phyloP scores from a whole-genome alignment of 2,329 filamentous ascomycete genomes.

The Mycosphaerelloides madeirae region DNA sequence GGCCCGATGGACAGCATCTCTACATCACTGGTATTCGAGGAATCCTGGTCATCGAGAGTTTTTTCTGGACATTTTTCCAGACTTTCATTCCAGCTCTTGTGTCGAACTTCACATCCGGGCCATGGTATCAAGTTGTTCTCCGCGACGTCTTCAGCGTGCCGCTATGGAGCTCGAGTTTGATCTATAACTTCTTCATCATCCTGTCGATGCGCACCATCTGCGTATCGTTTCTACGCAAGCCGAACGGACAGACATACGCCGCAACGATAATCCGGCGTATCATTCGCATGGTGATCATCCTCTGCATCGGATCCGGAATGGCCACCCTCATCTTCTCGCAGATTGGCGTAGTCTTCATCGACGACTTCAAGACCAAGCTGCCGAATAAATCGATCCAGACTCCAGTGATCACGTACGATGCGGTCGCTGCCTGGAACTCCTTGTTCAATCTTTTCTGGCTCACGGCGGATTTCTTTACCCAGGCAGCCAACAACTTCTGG shows the following conservation, averaged over 20 bases:
- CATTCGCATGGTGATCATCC: slow-evolving; percentile 40
- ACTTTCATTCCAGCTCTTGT: slow-evolving; percentile 43
- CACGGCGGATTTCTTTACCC: slow-evolving; percentile 34
- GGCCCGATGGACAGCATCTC: slow-evolving; percentile 14
- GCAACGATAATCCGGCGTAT: slow-evolving; percentile 40
- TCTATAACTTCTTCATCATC: slow-evolving; percentile 45
- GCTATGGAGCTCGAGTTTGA: slow-evolving; percentile 44
- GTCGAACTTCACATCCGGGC: slow-evolving; percentile 34
- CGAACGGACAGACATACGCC: slow-evolving; percentile 34
- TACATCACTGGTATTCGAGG: slow-evolving; percentile 44
- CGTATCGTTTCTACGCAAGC: slow-evolving; percentile 39
- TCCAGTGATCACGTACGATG: slow-evolving; percentile 33
- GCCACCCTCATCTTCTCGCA: slow-evolving; percentile 35
- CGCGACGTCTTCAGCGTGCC: slow-evolving; percentile 44
- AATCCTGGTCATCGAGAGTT: slow-evolving; percentile 40
- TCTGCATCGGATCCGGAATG: slow-evolving; percentile 39
- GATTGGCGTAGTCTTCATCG: slow-evolving; percentile 33
- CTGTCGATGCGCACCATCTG: slow-evolving; percentile 42
- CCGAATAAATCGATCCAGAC: slow-evolving; percentile 35
- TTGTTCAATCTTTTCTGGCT: slow-evolving; percentile 47
- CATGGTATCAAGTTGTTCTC: slow-evolving; percentile 38
- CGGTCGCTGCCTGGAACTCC: slow-evolving; percentile 43
- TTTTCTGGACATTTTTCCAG: slow-evolving; percentile 44
- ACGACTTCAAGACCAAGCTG: slow-evolving; percentile 35
- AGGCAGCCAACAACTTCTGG: slow-evolving; percentile 41